phyloP scores from a whole-genome alignment of 805 yeast species.

The Zygosaccharomyces rouxii region DNA sequence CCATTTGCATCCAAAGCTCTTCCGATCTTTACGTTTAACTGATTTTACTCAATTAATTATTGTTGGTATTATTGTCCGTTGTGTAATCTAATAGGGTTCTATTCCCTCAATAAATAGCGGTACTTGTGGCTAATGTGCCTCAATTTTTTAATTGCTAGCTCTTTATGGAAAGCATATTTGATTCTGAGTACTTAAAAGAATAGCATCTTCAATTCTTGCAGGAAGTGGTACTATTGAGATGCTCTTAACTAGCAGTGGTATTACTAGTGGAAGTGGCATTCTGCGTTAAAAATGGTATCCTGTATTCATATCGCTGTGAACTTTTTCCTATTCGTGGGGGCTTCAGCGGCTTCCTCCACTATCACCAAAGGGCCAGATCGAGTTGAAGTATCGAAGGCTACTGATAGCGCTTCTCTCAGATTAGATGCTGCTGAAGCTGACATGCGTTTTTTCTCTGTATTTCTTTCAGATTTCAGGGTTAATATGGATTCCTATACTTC shows the following conservation, averaged over 20 bases:
- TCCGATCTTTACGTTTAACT: not conserved
- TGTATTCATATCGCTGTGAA: not conserved
- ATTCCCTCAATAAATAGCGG: not conserved
- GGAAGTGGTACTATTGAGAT: not conserved
- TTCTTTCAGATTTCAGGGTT: conserved; percentile 32
- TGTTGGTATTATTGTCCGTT: not conserved
- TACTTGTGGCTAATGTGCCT: not conserved
- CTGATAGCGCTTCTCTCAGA: conserved; percentile 16
- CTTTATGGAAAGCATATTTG: not conserved
- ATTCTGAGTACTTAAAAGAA: not conserved
- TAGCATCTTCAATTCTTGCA: not conserved
- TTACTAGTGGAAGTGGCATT: not conserved
- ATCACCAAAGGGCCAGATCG: not conserved
- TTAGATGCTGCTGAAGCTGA: conserved; percentile 35
- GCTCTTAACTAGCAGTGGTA: not conserved
- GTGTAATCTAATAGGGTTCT: not conserved
- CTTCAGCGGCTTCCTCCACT: not conserved
- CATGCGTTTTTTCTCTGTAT: conserved; percentile 30
- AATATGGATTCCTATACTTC: conserved; percentile 34
- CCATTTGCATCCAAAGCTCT: not conserved
- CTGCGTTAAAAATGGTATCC: not conserved
- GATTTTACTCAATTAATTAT: not conserved
- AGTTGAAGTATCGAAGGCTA: not conserved
- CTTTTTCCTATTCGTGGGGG: not conserved
- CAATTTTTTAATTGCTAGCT: not conserved